Evolutionary conservation across 495 filamentous ascomycete genomes (phyloP).

Genomic region (Tuber borchii): DNA sequence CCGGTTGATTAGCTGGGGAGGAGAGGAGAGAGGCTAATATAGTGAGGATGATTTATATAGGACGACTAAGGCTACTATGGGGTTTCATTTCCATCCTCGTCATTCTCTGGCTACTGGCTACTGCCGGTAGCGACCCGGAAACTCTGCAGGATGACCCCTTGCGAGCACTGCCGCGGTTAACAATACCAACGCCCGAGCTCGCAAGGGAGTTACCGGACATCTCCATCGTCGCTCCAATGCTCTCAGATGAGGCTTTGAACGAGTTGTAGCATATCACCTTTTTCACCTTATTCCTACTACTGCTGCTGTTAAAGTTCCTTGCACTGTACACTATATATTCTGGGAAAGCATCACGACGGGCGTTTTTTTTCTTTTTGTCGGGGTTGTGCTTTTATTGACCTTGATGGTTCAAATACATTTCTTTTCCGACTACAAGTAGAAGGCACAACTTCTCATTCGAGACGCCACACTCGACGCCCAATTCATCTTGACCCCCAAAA

Average conservation of each 20-base stretch:
- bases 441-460: not conserved
- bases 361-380: slow-evolving; percentile 15
- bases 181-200: slow-evolving; percentile 6
- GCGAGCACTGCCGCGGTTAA: not conserved
- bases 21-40: not conserved
- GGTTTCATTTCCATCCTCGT: slow-evolving; percentile 39
- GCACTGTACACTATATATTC: not conserved
- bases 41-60: slow-evolving; percentile 18
- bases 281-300: slow-evolving; percentile 4
- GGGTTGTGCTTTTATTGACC: slow-evolving; percentile 4
- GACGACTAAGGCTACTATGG: slow-evolving; percentile 37
- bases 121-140: slow-evolving; percentile 27
- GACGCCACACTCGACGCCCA: not conserved
- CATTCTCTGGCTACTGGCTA: slow-evolving; percentile 40
- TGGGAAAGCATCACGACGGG: slow-evolving; percentile 12
- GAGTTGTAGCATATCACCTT: slow-evolving; percentile 8
- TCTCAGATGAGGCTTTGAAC: not conserved
- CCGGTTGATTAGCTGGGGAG: not conserved
- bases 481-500: not conserved
- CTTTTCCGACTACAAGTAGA: not conserved
- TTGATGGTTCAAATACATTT: not conserved
- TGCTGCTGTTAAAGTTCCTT: not conserved
- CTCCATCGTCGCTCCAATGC: slow-evolving; percentile 5
- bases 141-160: not conserved
- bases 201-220: slow-evolving; percentile 11